Percentiles rank a stretch among this genome's conserved stretches.
Evolutionary conservation across 2,329 filamentous ascomycete genomes (phyloP).

Genomic region (Sporothrix protearum): DNA sequence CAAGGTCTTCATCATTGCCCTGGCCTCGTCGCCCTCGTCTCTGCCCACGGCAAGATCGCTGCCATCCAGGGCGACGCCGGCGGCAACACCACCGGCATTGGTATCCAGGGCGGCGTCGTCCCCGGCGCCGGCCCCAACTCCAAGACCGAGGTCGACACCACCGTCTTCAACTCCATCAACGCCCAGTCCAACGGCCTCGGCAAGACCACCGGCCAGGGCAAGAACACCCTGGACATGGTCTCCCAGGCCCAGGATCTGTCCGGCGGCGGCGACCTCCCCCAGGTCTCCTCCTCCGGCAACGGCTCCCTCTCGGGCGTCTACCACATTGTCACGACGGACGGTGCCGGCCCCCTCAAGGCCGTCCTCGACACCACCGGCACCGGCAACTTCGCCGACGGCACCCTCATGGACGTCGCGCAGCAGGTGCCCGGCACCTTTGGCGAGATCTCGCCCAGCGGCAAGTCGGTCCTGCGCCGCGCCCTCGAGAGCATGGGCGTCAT

Average conservation of each 20-base stretch:
- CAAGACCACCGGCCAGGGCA: constrained; percentile 37
- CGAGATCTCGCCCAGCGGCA: constrained; percentile 33
- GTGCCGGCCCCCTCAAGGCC: constrained; percentile 40
- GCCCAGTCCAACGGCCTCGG: constrained; percentile 40
- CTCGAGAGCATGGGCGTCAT: constrained; percentile 25
- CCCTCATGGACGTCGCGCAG: constrained; percentile 32
- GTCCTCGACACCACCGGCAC: constrained; percentile 40
- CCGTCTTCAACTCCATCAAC: constrained; percentile 40
- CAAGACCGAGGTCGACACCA: constrained; percentile 45
- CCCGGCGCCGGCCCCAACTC: constrained; percentile 41
- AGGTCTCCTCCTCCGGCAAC: constrained; percentile 35
- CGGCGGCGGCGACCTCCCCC: constrained; percentile 39
- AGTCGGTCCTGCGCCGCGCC: constrained; percentile 22
- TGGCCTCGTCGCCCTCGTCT: constrained; percentile 33
- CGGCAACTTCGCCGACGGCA: constrained; percentile 36
- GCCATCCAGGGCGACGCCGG: constrained; percentile 37
- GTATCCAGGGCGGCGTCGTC: constrained; percentile 41
- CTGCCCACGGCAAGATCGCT: constrained; percentile 36
- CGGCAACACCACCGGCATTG: constrained; percentile 44
- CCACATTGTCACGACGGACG: constrained; percentile 43
- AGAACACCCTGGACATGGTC: constrained; percentile 38
- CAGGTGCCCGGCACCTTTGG: constrained; percentile 40
- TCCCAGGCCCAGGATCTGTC: constrained; percentile 37
- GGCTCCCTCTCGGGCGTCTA: constrained; percentile 38
- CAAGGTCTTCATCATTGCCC: constrained; percentile 32